Base-by-base conservation (phyloP, 805 yeast genomes). In the Scheffersomyces lignosus region DNA sequence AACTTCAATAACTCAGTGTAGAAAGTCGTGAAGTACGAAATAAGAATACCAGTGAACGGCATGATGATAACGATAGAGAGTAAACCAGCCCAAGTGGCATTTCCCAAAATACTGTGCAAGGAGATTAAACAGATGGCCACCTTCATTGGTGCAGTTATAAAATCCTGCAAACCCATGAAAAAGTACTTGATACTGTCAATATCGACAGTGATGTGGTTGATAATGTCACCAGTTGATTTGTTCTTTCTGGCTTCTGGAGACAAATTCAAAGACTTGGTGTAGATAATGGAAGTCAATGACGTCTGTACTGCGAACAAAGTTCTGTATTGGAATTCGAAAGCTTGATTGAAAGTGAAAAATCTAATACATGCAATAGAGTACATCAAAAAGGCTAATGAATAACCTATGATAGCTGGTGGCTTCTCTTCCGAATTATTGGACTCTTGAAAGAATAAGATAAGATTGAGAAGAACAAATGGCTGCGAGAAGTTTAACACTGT, bases 61-160 rank as follows among this genome's bases (percentile, higher is more conserved):
- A 20, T 7, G 7, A 20, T 10, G 9, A 20, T 10, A 7, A 20
- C 7, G 24, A 20, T 7, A 5, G 60, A 46, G 2, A 42, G 43
- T 30, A 64, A 45, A 18, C 73, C 73, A 1, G 65, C 67, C 48
- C 62, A 48, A 27, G 64, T 60, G n/a, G 70, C 59, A 36, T 48
- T 43, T 0, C 70, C 69, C 23, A 67, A 39, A 30, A 67, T 51
- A 29, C 55, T 56, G 50, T 57, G 60, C 29, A 67, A 54, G 8
- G 70, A 59, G 15, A 50, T 29, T 32, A 67, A 48, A 35, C 64
- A 56, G 33, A 59, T 17, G 5, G 45, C 34, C 17, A 61, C 43
- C 35, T 54, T 47, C 6, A 61, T 30, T 8, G 66, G 62, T 24
- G 53, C 53, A 4, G 52, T 42, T 4, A 59, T 18, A 17, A 36